These are phyloP conservation scores for Fusarium devonianum DNA, from an alignment of 2,329 filamentous ascomycete species.

Conservation along the genomic window DNA sequence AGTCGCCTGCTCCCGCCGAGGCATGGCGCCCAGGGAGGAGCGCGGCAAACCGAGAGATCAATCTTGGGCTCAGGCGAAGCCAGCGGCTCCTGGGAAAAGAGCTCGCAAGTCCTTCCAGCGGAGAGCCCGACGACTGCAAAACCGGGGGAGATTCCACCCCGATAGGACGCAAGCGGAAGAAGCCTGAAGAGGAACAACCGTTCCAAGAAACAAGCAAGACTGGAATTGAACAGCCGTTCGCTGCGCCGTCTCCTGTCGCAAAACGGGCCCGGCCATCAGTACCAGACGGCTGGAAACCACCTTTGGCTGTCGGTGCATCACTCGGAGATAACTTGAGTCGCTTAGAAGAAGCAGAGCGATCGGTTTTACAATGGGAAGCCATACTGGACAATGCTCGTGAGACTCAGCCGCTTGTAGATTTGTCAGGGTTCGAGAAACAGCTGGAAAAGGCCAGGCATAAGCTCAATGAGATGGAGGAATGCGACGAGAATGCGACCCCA, in stretches of 20 bases:
- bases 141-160: background rate
- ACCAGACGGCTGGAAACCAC: conserved; percentile 33
- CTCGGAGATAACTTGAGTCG: conserved; percentile 36
- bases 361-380: conserved; percentile 37
- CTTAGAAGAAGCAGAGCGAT: conserved; percentile 35
- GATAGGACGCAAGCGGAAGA: background rate
- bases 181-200: background rate
- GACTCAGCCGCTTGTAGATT: conserved; percentile 29
- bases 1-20: background rate
- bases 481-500: conserved; percentile 34
- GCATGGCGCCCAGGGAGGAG: conserved; percentile 34
- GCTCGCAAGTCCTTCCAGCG: too few relatives aligned
- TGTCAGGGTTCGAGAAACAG: conserved; percentile 32
- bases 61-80: conserved; percentile 18
- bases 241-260: background rate
- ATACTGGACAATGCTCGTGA: conserved; percentile 31
- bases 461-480: conserved; percentile 32
- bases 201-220: background rate
- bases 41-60: conserved; percentile 29
- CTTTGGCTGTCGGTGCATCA: conserved; percentile 33
- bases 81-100: conserved; percentile 7
- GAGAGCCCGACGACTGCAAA: background rate
- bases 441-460: conserved; percentile 16
- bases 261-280: conserved; percentile 10
- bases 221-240: background rate